Evolutionary conservation across 139 green algal species (phyloP).

Genomic region (Picochlorum sp.): DNA sequence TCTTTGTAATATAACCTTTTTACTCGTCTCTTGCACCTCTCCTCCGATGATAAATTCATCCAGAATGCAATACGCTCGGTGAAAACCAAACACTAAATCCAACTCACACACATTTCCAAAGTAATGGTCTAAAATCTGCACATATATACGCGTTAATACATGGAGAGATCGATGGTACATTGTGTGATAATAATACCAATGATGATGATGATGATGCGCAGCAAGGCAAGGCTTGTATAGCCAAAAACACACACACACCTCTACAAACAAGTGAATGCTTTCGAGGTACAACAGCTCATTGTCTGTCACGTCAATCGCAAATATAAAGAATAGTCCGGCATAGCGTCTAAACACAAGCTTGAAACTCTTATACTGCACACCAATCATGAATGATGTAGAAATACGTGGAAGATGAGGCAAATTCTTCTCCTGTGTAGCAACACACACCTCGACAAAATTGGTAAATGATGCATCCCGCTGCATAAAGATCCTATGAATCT

Average conservation of each 20-base stretch:
- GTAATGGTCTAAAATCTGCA: constrained; percentile 95
- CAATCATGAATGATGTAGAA: neutral
- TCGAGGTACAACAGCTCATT: constrained; percentile 96
- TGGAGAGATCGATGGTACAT: too few species aligned
- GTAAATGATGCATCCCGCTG: constrained; percentile 88
- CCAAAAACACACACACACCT: constrained; percentile 39
- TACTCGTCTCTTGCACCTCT: constrained; percentile 96
- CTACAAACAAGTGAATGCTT: constrained; percentile 97
- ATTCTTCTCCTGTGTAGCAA: neutral
- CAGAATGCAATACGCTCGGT: constrained; percentile 98
- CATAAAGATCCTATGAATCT: constrained; percentile 88
- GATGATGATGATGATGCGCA: neutral
- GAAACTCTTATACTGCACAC: constrained; percentile 80
- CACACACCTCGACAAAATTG: constrained; percentile 88
- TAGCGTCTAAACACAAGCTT: constrained; percentile 98
- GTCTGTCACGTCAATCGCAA: constrained; percentile 92
- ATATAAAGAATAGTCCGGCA: constrained; percentile 94
- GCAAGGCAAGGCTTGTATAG: too few species aligned
- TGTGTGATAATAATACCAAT: neutral
- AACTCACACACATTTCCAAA: constrained; percentile 98
- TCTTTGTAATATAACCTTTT: constrained; percentile 92
- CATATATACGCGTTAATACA: neutral
- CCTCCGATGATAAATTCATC: constrained; percentile 98
- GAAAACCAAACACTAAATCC: constrained; percentile 99
- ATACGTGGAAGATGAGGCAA: too few species aligned